Evolutionary conservation across 192 early-diverging fungal genomes (phyloP).

Genomic region (Coemansia sp.): DNA sequence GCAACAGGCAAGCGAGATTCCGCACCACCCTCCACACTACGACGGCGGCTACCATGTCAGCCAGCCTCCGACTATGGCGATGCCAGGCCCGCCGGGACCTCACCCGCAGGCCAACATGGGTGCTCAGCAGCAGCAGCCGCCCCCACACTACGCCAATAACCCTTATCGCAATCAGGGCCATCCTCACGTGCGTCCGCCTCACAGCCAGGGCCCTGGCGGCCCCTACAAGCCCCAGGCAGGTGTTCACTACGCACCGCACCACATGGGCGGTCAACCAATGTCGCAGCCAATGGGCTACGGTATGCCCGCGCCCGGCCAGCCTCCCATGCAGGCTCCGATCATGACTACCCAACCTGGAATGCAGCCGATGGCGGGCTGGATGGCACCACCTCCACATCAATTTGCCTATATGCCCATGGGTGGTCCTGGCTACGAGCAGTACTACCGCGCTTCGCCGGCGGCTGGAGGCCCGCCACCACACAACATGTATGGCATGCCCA

Average conservation of each 20-base stretch:
- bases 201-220: slow-evolving; percentile 37
- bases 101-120: slow-evolving; percentile 17
- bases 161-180: slow-evolving; percentile 46
- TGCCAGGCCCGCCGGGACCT: slow-evolving; percentile 24
- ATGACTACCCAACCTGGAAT: slow-evolving; percentile 54
- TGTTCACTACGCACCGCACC: slow-evolving; percentile 44
- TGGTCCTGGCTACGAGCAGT: slow-evolving; percentile 41
- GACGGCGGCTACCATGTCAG: slow-evolving; percentile 18
- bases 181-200: slow-evolving; percentile 42
- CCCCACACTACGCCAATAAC: slow-evolving; percentile 31
- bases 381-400: slow-evolving; percentile 40
- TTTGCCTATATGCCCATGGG: slow-evolving; percentile 51
- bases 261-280: slow-evolving; percentile 54
- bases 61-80: slow-evolving; percentile 18
- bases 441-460: slow-evolving; percentile 34
- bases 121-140: slow-evolving; percentile 29
- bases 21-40: slow-evolving; percentile 8
- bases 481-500: slow-evolving; percentile 43
- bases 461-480: slow-evolving; percentile 32
- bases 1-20: slow-evolving; percentile 10
- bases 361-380: slow-evolving; percentile 54
- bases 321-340: slow-evolving; percentile 50
- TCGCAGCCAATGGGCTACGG: slow-evolving; percentile 51
- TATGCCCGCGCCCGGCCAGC: slow-evolving; percentile 40
- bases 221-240: slow-evolving; percentile 48